Evolutionary conservation across 2,329 filamentous ascomycete species (phyloP).

Genomic region (Aspergillus ochraceus): DNA sequence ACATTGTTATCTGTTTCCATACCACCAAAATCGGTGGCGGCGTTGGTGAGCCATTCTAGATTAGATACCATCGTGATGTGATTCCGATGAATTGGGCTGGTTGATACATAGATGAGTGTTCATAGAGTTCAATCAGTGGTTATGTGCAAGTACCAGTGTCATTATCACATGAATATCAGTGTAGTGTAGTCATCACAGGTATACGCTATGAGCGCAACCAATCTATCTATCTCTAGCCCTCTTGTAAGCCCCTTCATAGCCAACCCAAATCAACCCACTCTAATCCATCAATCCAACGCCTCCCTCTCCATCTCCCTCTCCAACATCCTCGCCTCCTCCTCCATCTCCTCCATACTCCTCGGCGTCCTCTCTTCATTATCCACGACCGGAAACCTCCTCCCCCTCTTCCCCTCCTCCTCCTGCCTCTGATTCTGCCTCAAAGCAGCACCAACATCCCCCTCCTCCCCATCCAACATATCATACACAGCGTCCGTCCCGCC

Average conservation of each 20-base stretch:
- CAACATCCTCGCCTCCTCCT: constrained; percentile 46
- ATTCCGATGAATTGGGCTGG: background rate
- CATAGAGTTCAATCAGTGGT: background rate
- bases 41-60: constrained; percentile 6
- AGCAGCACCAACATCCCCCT: constrained; percentile 76
- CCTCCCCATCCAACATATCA: constrained; percentile 76
- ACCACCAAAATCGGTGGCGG: constrained; percentile 4
- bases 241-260: too few species aligned
- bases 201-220: background rate
- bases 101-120: background rate
- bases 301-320: constrained; percentile 38
- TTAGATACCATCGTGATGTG: constrained; percentile 3
- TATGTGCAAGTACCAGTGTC: background rate
- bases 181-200: background rate
- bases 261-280: too few species aligned
- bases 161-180: background rate
- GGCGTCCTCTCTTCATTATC: constrained; percentile 61
- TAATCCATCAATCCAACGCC: constrained; percentile 26
- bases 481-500: constrained; percentile 75
- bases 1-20: background rate
- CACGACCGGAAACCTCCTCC: constrained; percentile 67
- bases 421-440: constrained; percentile 40
- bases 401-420: constrained; percentile 47
- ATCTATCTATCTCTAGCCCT: constrained; percentile 1
- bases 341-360: constrained; percentile 41